Conservation (phyloP, 176 grass and related monocot species). For the Paspalum notatum region DNA sequence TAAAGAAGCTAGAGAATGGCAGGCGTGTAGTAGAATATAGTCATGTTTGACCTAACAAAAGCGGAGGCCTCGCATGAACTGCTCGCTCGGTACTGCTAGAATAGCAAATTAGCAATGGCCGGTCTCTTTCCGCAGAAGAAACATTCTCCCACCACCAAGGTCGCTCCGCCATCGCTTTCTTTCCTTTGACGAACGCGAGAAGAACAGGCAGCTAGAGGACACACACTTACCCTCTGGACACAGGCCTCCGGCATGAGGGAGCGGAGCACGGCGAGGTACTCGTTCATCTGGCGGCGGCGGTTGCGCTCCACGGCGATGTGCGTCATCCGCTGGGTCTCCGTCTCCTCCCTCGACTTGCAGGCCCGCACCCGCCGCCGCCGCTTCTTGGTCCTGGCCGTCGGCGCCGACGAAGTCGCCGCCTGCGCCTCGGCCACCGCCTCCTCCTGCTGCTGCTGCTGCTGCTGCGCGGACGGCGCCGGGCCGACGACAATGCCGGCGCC, state of each 20-base stretch:
- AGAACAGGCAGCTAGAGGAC: neutral
- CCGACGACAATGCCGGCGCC: conserved; percentile 17
- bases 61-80: neutral
- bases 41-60: conserved; percentile 6
- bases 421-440: neutral
- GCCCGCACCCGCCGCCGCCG: conserved; percentile 66
- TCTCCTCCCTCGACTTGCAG: conserved; percentile 87
- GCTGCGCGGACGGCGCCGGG: neutral
- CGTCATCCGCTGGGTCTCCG: conserved; percentile 90
- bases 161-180: conserved; percentile 46
- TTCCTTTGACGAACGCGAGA: conserved; percentile 21
- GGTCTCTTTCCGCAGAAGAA: conserved; percentile 33
- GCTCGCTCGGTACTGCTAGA: neutral
- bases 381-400: conserved; percentile 58
- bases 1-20: neutral
- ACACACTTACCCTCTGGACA: conserved; percentile 71
- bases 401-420: neutral
- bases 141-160: conserved; percentile 20
- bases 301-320: conserved; percentile 99
- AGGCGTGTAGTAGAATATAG: neutral
- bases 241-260: conserved; percentile 87
- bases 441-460: neutral
- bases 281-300: conserved; percentile 95
- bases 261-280: conserved; percentile 80
- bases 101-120: conserved; percentile 10